Base-by-base conservation (phyloP, 169 alveolate species). In the Plasmodium gallinaceum region DNA sequence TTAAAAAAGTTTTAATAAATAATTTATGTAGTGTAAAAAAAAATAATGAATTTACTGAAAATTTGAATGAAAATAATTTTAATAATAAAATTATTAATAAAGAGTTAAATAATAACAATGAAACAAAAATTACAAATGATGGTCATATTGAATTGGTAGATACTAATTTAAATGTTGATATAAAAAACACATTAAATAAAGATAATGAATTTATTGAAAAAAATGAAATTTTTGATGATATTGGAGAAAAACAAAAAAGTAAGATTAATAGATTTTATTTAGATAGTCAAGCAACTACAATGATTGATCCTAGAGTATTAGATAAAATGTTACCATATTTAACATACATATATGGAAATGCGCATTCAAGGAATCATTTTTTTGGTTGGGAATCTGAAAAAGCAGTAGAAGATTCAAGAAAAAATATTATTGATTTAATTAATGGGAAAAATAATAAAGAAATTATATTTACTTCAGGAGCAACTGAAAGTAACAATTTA, bases 381-480 rank as follows among this genome's bases (percentile, higher is more conserved):
- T 97, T 95, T 83, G 99, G 99, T 14, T 98, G 99, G 99, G 99
- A 97, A 72, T 96, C 99, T 8, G 99, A 97, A 68, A 93, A 95
- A 37, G 98, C 99, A 12, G 98, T 96, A 10, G 99, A 98, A 75
- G 88, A 95, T 16, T 99, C 99, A 8, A 95, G 99, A 71, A 60
- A 90, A 57, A 80, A 95, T 86, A 94, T 98, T 24, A 98, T 99
- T 18, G 87, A 74, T 26, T 88, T 97, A 37, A 96, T 98, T 54
- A 72, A 72, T 52, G 96, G 96, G 10, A 97, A 98, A 57, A 96
- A 94, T 42, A 92, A 98, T 43, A 94, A 96, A 93, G 98, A 98
- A 94, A 95, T 98, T 61, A 94, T 98, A 51, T 99, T 99, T 94
- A 99, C 99, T n/a, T 96, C 99, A 0, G 99, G 99, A 1, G 99